Evolutionary conservation across 2,329 filamentous ascomycete species (phyloP).

Genomic region (Lasiodiplodia citricola): DNA sequence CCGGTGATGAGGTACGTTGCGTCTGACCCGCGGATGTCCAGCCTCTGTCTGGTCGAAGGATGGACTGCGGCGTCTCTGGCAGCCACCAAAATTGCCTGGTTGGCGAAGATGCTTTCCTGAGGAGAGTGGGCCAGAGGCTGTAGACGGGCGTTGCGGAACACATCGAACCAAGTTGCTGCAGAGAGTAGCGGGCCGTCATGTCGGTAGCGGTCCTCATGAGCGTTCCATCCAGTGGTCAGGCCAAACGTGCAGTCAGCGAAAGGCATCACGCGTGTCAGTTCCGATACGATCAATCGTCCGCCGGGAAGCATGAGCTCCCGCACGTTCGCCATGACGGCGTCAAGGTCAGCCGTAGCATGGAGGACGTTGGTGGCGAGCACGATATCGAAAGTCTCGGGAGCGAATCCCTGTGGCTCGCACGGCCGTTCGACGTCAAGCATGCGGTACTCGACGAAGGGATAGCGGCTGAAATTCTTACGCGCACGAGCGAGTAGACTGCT

Average conservation of each 20-base stretch:
- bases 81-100: conserved; percentile 30
- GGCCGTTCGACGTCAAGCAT: conserved; percentile 21
- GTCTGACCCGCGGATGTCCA: conserved; percentile 30
- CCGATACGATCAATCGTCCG: not conserved
- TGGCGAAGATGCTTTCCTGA: too few relatives aligned
- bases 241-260: too few relatives aligned
- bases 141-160: too few relatives aligned
- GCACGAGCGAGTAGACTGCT: conserved; percentile 25
- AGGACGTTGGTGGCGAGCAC: conserved; percentile 29
- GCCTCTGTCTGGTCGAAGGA: not conserved
- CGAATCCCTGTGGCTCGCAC: conserved; percentile 29
- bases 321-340: too few relatives aligned
- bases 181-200: too few relatives aligned
- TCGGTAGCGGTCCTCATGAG: too few relatives aligned
- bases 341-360: too few relatives aligned
- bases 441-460: conserved; percentile 22
- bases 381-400: conserved; percentile 29
- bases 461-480: conserved; percentile 2
- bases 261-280: too few relatives aligned
- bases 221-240: too few relatives aligned
- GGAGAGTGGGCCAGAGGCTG: too few relatives aligned
- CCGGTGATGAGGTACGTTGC: conserved; percentile 36
- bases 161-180: too few relatives aligned
- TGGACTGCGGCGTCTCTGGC: not conserved
- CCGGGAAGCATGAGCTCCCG: conserved; percentile 30